These are phyloP conservation scores for Closterium sp. DNA, from an alignment of 139 green algal species.

Conservation along the genomic window DNA sequence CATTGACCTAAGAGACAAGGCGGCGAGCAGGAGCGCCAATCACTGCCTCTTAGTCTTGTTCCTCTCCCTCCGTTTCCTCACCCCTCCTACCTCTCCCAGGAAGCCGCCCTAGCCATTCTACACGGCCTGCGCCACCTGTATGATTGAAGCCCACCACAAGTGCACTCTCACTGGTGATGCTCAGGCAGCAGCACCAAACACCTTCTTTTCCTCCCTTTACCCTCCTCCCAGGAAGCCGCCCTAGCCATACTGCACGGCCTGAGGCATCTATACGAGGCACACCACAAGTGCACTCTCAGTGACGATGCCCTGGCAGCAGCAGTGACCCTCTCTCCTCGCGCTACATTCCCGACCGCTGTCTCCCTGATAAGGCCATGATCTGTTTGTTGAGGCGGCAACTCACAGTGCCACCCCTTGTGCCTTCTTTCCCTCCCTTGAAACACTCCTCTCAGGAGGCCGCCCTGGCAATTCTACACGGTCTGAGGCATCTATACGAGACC, in stretches of 20 bases:
- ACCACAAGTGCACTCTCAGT: conserved; percentile 75
- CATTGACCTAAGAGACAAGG: conserved; percentile 97
- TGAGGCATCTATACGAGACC: conserved; percentile 79
- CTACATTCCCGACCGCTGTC: conserved; percentile 74
- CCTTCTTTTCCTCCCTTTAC: conserved; percentile 59
- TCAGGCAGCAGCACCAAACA: conserved; percentile 53
- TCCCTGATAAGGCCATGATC: conserved; percentile 95
- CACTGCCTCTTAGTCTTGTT: too few species aligned
- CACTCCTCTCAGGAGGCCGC: conserved; percentile 52
- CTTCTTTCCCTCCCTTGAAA: too few species aligned
- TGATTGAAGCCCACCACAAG: conserved; percentile 84
- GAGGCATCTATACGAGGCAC: conserved; percentile 77
- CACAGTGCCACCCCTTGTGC: conserved; percentile 54
- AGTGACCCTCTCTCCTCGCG: conserved; percentile 61
- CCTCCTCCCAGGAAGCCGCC: conserved; percentile 54
- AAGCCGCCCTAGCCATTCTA: conserved; percentile 77
- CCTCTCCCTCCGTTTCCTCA: too few species aligned
- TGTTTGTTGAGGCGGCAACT: conserved; percentile 87
- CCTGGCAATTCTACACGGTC: conserved; percentile 74
- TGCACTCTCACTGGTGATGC: conserved; percentile 65
- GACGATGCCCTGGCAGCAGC: conserved; percentile 59
- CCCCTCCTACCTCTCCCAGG: neutral
- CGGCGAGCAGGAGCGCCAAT: conserved; percentile 73
- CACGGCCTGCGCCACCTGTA: conserved; percentile 68
- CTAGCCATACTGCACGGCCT: conserved; percentile 77